These are phyloP conservation scores for Priceomyces fermenticarens DNA, from an alignment of 805 yeast genomes.

Conservation along the genomic window DNA sequence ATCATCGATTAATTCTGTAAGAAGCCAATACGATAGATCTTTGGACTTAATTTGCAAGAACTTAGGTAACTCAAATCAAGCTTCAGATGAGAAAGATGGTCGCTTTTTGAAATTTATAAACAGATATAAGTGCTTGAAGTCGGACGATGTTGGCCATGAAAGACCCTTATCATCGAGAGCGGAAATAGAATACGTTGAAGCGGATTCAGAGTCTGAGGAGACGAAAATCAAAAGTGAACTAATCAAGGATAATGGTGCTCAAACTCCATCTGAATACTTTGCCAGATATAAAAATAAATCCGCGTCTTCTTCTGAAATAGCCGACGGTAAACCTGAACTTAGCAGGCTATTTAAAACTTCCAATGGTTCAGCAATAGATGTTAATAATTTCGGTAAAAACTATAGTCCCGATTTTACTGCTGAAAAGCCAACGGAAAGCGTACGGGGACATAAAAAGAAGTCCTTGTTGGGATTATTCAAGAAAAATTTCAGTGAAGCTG, in stretches of 20 bases:
- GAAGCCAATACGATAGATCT: conserved; percentile 13
- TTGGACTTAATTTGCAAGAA: conserved; percentile 11
- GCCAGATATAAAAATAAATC: conserved; percentile 7
- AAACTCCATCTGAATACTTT: conserved; percentile 4
- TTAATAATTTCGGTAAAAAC: conserved; percentile 36
- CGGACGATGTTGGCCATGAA: conserved; percentile 6
- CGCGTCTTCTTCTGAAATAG: conserved; percentile 16
- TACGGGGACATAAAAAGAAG: conserved; percentile 18
- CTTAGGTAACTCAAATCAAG: conserved; percentile 5
- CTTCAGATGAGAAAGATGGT: background rate
- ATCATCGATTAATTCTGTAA: conserved; percentile 13
- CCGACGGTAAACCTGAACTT: too few species aligned
- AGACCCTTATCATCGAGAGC: conserved; percentile 22
- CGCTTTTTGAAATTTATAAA: conserved; percentile 9
- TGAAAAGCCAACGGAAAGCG: conserved; percentile 7
- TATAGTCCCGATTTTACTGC: conserved; percentile 35
- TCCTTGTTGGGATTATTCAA: conserved; percentile 36
- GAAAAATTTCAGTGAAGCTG: conserved; percentile 14
- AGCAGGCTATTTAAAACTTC: conserved; percentile 14
- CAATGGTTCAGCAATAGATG: conserved; percentile 38
- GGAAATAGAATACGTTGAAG: conserved; percentile 11
- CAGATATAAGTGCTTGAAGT: conserved; percentile 4
- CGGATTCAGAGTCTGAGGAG: conserved; percentile 2
- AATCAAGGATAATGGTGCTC: background rate
- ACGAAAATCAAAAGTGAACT: background rate